Evolutionary conservation across 306 rosid species (phyloP).

Genomic region (Canavalia gladiata): DNA sequence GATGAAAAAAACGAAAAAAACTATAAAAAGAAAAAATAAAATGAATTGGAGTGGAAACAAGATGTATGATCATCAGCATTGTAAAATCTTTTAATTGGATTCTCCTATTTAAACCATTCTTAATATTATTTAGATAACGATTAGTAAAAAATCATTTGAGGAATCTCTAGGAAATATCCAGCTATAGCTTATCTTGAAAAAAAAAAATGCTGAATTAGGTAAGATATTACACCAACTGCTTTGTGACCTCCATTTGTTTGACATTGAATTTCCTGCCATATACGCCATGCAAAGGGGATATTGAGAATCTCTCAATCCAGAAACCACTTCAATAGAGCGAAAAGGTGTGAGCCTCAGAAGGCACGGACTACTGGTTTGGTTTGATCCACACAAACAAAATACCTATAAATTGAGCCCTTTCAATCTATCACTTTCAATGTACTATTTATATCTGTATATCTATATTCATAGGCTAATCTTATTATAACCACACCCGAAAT

Average conservation of each 20-base stretch:
- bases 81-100: not conserved
- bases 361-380: not conserved
- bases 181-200: not conserved
- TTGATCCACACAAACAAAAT: not conserved
- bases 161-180: not conserved
- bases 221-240: not conserved
- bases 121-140: not conserved
- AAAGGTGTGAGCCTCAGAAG: not conserved
- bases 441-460: too few species aligned
- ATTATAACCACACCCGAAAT: too few species aligned
- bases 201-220: not conserved
- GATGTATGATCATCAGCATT: too few species aligned
- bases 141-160: not conserved
- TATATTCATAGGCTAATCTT: too few species aligned
- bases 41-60: too few species aligned
- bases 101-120: too few species aligned
- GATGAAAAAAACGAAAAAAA: too few species aligned
- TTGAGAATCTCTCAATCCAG: not conserved
- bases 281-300: constrained; percentile 1
- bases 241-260: not conserved
- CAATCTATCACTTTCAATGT: not conserved
- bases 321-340: not conserved
- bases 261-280: constrained; percentile 25
- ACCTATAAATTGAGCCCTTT: constrained; percentile 33
- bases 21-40: too few species aligned